Base-by-base conservation (phyloP, 306 rosid species). In the Vigna unguiculata region DNA sequence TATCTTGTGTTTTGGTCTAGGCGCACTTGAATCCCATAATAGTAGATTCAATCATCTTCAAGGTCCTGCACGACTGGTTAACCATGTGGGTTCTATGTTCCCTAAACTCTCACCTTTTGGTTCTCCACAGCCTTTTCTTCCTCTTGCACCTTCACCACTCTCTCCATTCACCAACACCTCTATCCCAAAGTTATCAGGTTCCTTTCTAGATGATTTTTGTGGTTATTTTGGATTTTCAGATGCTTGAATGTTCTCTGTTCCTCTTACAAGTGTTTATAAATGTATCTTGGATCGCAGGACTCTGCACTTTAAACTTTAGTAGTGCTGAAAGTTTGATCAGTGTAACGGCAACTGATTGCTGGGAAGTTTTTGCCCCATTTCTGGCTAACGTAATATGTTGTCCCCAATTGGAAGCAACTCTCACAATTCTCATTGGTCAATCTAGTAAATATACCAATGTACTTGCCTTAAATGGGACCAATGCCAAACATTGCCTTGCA, bases 351-450 rank as follows among this genome's bases (percentile, higher is more conserved):
- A 78, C 86, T 78, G 99, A 95, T 82, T 95, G 99, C 79, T 95
- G 93, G 89, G 88, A 86, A 3, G 83, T 69, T 81, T 95, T 92
- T 83, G 97, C 97, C 3, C 91, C 97, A 36, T 71, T 80, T 73
- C 84, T 89, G 83, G 99, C 99, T 64, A 95, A 95, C 75, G 92
- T 90, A 71, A 92, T 92, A 28, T 95, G 99, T 66, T 95, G 99
- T 86, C 99, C 99, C 5, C 99, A 95, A 83, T 79, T 92, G 83
- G 96, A 91, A 82, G 99, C 99, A 45, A 92, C 99, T 72, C 90
- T 95, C 69, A 81, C 93, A 46, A 88, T 95, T 80, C 97, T 95
- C 57, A 80, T 95, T 30, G 97, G 99, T 61, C 96, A 90, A 61
- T 90, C 97, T 53, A 92, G 97, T 77, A 95, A 89, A 81, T 57